These are phyloP conservation scores for Viola pubescens DNA, from an alignment of 441 rosid genomes.

Conservation along the genomic window DNA sequence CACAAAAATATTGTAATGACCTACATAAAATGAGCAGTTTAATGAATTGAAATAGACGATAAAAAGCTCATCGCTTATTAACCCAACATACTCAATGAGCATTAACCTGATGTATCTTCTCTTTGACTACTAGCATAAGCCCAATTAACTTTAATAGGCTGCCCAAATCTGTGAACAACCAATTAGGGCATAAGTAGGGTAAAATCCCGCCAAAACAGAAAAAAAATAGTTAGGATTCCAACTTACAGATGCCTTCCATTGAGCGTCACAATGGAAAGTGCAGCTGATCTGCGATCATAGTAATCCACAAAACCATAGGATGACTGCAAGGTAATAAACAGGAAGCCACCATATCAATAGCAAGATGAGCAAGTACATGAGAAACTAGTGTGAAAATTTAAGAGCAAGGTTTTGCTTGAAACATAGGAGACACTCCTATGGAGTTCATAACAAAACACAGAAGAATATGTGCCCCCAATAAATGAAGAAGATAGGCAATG, in stretches of 20 bases:
- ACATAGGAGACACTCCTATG: background rate
- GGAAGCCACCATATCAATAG: background rate
- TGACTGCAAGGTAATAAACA: conserved; percentile 40
- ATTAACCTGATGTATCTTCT: conserved; percentile 77
- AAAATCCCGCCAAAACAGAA: conserved; percentile 1
- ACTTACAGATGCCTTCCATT: conserved; percentile 82
- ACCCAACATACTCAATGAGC: background rate
- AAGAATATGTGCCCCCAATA: too few relatives aligned
- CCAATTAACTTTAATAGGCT: conserved; percentile 85
- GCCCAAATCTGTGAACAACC: conserved; percentile 57
- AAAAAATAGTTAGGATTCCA: background rate
- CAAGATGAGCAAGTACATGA: background rate
- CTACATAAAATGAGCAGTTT: conserved; percentile 24
- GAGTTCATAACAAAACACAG: too few relatives aligned
- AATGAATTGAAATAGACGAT: background rate
- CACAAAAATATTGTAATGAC: conserved; percentile 76
- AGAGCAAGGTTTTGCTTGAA: background rate
- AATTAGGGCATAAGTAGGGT: conserved; percentile 5
- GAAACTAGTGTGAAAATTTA: background rate
- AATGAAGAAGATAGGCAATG: background rate
- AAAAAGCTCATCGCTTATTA: background rate
- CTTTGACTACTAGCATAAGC: conserved; percentile 87
- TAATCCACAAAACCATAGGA: conserved; percentile 89
- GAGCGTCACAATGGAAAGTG: conserved; percentile 56
- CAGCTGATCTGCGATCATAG: conserved; percentile 70